Evolutionary conservation across 768 basidiomycete genomes (phyloP).

Genomic region (Podaxis sp.): DNA sequence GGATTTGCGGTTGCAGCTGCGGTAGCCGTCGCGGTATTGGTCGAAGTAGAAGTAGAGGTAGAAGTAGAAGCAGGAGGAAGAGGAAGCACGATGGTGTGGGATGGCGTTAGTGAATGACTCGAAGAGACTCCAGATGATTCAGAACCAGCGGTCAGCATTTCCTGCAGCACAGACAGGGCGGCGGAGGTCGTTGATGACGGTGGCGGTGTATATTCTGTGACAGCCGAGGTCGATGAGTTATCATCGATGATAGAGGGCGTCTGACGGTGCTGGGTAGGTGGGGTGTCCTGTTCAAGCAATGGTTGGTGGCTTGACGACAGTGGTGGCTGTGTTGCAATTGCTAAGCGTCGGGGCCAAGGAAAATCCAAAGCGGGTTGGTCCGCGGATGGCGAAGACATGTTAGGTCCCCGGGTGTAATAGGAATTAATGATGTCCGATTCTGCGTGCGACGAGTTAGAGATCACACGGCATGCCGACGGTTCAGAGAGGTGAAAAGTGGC

Average conservation of each 20-base stretch:
- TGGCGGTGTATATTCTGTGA: conserved; percentile 4
- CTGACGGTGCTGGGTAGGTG: not conserved
- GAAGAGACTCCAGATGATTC: conserved; percentile 2
- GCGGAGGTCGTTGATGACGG: not conserved
- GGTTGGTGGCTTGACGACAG: not conserved
- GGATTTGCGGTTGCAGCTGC: not conserved
- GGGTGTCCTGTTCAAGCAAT: not conserved
- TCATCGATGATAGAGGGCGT: conserved; percentile 7
- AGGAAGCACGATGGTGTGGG: not conserved
- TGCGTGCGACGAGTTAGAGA: conserved; percentile 3
- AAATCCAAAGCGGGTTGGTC: conserved; percentile 1
- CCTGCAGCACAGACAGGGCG: not conserved
- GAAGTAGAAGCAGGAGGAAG: not conserved
- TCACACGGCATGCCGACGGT: not conserved
- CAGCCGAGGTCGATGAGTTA: conserved; percentile 3
- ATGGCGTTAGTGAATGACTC: conserved; percentile 9
- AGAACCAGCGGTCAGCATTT: not conserved
- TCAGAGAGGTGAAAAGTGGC: not conserved
- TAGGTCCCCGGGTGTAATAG: not conserved
- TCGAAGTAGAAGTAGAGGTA: not conserved
- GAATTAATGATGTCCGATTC: conserved; percentile 8
- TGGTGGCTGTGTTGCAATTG: conserved; percentile 2
- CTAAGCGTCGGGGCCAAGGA: not conserved
- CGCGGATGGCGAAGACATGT: not conserved
- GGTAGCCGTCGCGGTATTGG: not conserved